phyloP scores from a whole-genome alignment of 257 asterid genomes.

The Capsicum rhomboideum region DNA sequence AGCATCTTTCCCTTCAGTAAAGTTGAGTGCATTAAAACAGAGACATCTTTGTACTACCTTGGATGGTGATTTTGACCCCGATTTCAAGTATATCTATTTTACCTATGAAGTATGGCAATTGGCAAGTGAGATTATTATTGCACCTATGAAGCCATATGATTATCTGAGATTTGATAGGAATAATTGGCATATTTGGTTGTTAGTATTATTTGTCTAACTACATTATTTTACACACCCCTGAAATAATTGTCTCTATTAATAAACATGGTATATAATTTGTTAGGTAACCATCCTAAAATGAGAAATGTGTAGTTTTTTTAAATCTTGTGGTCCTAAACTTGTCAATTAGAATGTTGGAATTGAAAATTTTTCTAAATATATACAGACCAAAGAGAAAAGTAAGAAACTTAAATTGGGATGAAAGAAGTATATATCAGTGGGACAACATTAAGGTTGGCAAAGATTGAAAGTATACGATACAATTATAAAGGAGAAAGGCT shows the following conservation, averaged over 20 bases:
- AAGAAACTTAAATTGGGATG: no score
- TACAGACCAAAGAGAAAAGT: no score
- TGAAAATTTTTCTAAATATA: no score
- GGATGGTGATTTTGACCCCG: neutral
- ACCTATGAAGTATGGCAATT: neutral
- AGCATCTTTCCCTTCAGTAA: neutral
- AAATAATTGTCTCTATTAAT: neutral
- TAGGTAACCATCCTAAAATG: neutral
- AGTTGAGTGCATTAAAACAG: neutral
- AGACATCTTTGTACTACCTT: neutral
- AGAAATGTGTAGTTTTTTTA: no score
- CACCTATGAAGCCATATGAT: neutral
- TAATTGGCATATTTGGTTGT: slow-evolving; percentile 6
- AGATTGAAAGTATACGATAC: neutral
- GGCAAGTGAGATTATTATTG: neutral
- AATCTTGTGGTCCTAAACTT: neutral
- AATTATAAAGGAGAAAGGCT: neutral
- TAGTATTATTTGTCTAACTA: neutral
- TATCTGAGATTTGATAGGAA: neutral
- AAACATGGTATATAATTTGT: neutral
- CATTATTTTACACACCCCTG: neutral
- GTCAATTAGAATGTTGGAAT: no score
- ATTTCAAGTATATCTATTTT: neutral
- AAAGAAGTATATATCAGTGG: neutral
- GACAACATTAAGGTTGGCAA: neutral